These are phyloP conservation scores for Selaginella tamariscina DNA, from an alignment of 75 land plant genomes.

Conservation along the genomic window DNA sequence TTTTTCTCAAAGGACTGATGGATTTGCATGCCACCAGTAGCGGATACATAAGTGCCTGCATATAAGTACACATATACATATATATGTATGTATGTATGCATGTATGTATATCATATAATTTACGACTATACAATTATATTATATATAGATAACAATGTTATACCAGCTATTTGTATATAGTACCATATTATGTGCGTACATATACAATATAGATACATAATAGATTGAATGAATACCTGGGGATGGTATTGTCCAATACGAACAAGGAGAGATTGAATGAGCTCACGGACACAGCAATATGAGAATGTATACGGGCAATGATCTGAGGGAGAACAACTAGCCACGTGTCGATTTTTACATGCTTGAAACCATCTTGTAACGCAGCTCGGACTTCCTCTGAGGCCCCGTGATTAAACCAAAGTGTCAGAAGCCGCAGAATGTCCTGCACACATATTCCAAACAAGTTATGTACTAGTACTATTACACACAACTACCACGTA, in stretches of 20 bases:
- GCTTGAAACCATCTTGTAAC: conserved; percentile 63
- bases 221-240: conserved; percentile 44
- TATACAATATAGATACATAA: background rate
- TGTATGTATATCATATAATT: background rate
- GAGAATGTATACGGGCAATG: conserved; percentile 97
- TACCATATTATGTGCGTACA: background rate
- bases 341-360: conserved; percentile 83
- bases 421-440: conserved; percentile 86
- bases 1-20: conserved; percentile 65
- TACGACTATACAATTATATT: too few species aligned
- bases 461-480: background rate
- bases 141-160: conserved; percentile 5
- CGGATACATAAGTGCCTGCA: conserved; percentile 98
- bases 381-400: conserved; percentile 78
- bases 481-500: too few species aligned
- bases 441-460: conserved; percentile 42
- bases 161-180: background rate
- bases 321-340: conserved; percentile 90
- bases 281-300: conserved; percentile 78
- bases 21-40: conserved; percentile 99
- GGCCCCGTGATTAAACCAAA: conserved; percentile 98
- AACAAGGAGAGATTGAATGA: conserved; percentile 79
- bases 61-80: too few species aligned
- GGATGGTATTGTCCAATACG: conserved; percentile 83
- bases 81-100: background rate